phyloP scores from a whole-genome alignment of 345 rosid genomes.

The Melastoma malabathricum region DNA sequence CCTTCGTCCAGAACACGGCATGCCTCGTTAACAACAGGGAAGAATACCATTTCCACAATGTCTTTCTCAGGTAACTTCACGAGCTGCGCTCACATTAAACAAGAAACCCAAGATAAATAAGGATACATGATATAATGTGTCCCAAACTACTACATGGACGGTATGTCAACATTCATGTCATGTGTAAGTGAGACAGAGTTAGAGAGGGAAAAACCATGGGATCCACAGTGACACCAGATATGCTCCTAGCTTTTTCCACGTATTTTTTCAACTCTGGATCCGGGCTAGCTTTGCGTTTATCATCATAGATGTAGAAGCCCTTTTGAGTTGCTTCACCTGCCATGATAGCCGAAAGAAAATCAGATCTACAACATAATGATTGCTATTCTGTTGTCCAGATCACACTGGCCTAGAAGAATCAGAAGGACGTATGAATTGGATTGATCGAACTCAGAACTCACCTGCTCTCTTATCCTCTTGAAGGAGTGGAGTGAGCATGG shows the following conservation, averaged over 20 bases:
- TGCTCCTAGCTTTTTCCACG: conserved; percentile 68
- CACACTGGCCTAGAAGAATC: too few species aligned
- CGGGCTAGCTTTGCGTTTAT: conserved; percentile 71
- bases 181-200: conserved; percentile 2
- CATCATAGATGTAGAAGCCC: conserved; percentile 80
- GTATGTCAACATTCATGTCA: background rate
- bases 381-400: too few species aligned
- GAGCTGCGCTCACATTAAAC: conserved; percentile 29
- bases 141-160: too few species aligned
- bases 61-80: conserved; percentile 59
- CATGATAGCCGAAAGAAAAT: conserved; percentile 1
- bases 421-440: too few species aligned
- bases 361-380: background rate
- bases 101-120: conserved; percentile 2
- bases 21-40: conserved; percentile 94
- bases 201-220: conserved; percentile 41
- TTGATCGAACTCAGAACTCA: too few species aligned
- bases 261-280: conserved; percentile 72
- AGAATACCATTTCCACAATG: conserved; percentile 83
- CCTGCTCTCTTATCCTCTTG: conserved; percentile 96
- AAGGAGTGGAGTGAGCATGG: conserved; percentile 69
- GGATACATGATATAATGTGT: background rate
- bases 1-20: conserved; percentile 90
- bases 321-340: conserved; percentile 72
- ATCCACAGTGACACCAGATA: conserved; percentile 56